phyloP scores from a whole-genome alignment of 352 stramenopile genomes.

The Globisporangium middletonii region DNA sequence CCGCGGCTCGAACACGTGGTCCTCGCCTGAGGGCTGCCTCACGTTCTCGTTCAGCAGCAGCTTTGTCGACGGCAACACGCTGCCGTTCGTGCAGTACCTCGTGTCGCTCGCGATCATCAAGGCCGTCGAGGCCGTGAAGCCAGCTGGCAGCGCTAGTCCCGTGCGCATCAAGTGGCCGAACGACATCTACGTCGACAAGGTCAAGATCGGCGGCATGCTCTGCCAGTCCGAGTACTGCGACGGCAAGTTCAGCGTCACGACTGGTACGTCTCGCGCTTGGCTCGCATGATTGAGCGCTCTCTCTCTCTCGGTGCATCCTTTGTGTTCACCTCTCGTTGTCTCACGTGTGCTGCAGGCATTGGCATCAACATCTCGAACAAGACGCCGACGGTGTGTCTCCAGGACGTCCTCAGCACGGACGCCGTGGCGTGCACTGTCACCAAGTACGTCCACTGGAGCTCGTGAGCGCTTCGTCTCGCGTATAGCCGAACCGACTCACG shows the following conservation, averaged over 20 bases:
- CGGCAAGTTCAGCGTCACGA: constrained; percentile 78
- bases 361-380: constrained; percentile 90
- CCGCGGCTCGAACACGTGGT: constrained; percentile 83
- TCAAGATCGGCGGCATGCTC: constrained; percentile 89
- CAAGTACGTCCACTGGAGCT: constrained; percentile 38
- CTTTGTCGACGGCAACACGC: constrained; percentile 68
- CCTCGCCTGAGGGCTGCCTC: constrained; percentile 83
- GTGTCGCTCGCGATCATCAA: constrained; percentile 84
- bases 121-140: constrained; percentile 61
- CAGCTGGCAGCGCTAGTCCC: constrained; percentile 25
- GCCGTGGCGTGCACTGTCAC: constrained; percentile 56
- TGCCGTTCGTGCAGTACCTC: constrained; percentile 90
- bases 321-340: neutral
- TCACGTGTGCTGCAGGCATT: constrained; percentile 34
- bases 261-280: constrained; percentile 25
- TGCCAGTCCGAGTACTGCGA: constrained; percentile 86
- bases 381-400: constrained; percentile 80
- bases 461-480: no score
- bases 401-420: constrained; percentile 67
- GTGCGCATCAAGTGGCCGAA: constrained; percentile 92
- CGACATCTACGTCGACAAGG: constrained; percentile 86
- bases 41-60: constrained; percentile 88
- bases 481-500: neutral
- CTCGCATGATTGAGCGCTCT: neutral
- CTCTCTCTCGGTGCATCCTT: neutral